A percentile compares a stretch with the other conserved stretches of the same genome.
phyloP scores from a whole-genome alignment of 192 early-diverging fungal genomes.

The Mortierella hygrophila region DNA sequence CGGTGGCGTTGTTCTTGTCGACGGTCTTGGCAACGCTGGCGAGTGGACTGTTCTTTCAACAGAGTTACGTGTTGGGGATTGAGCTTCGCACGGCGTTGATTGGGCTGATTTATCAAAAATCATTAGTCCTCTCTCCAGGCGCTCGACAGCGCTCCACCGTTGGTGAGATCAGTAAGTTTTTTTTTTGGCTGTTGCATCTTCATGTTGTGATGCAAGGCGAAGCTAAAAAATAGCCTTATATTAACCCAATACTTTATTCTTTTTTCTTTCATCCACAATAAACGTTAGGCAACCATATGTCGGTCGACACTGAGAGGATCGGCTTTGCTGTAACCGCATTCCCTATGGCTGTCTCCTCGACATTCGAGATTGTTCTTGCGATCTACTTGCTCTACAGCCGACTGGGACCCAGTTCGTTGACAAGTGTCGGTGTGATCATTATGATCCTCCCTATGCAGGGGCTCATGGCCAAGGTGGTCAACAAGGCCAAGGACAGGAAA shows the following conservation, averaged over 20 bases:
- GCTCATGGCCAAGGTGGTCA: conserved; percentile 4
- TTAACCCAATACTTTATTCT: not conserved
- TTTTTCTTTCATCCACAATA: not conserved
- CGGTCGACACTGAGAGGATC: conserved; percentile 37
- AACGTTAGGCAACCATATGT: conserved; percentile 28
- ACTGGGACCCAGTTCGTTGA: conserved; percentile 16
- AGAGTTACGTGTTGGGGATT: not conserved
- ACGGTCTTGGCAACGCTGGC: conserved; percentile 9
- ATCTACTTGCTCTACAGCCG: conserved; percentile 6
- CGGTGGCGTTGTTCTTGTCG: conserved; percentile 34
- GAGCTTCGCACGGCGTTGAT: conserved; percentile 30
- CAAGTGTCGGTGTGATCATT: conserved; percentile 18
- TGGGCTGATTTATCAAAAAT: conserved; percentile 37
- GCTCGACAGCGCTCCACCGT: conserved; percentile 25
- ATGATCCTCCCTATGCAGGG: conserved; percentile 16
- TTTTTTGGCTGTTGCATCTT: not conserved
- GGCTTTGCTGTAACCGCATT: not conserved
- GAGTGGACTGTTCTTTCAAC: conserved; percentile 9
- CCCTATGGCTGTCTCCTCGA: not conserved
- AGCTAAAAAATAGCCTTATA: not conserved
- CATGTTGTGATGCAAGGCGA: no score
- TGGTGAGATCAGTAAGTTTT: conserved; percentile 40
- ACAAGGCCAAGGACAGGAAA: conserved; percentile 13
- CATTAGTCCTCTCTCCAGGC: conserved; percentile 29
- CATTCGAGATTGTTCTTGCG: conserved; percentile 10